Conservation (phyloP, 2,329 filamentous ascomycete genomes). For the Emericellopsis cladophorae region DNA sequence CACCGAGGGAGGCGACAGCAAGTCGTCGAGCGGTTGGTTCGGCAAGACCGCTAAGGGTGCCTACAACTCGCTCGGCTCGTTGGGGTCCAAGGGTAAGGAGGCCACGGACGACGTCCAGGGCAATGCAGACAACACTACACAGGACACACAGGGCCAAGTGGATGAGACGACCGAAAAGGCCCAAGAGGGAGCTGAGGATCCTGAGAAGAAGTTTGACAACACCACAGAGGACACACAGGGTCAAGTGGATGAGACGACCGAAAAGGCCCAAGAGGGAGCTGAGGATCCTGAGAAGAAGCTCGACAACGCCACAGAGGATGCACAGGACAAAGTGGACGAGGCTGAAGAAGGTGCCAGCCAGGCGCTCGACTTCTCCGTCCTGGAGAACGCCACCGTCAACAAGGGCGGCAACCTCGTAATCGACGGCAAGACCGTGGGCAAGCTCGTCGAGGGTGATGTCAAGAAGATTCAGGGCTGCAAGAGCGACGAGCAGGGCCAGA, state of each 20-base stretch:
- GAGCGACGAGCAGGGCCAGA: conserved; percentile 52
- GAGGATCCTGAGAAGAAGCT: neutral
- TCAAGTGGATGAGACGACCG: neutral
- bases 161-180: too few relatives aligned
- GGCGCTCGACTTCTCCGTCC: conserved; percentile 29
- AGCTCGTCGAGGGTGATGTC: conserved; percentile 50
- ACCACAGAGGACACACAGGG: neutral
- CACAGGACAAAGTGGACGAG: conserved; percentile 4
- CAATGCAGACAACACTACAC: neutral
- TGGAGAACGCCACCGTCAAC: conserved; percentile 42
- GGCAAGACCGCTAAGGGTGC: neutral
- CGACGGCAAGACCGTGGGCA: conserved; percentile 42
- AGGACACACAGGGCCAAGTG: too few relatives aligned
- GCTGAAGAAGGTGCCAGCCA: conserved; percentile 2
- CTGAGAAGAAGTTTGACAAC: neutral
- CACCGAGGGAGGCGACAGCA: conserved; percentile 2
- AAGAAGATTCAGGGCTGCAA: conserved; percentile 52
- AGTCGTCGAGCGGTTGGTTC: neutral
- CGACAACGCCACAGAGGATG: conserved; percentile 3
- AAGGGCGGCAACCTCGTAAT: conserved; percentile 46
- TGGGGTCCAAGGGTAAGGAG: neutral
- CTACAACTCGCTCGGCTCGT: neutral
- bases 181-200: neutral
- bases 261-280: neutral
- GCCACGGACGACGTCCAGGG: neutral